Percentiles rank a stretch among this genome's conserved stretches.
phyloP scores from a whole-genome alignment of 441 rosid genomes.

The Sinapis alba region DNA sequence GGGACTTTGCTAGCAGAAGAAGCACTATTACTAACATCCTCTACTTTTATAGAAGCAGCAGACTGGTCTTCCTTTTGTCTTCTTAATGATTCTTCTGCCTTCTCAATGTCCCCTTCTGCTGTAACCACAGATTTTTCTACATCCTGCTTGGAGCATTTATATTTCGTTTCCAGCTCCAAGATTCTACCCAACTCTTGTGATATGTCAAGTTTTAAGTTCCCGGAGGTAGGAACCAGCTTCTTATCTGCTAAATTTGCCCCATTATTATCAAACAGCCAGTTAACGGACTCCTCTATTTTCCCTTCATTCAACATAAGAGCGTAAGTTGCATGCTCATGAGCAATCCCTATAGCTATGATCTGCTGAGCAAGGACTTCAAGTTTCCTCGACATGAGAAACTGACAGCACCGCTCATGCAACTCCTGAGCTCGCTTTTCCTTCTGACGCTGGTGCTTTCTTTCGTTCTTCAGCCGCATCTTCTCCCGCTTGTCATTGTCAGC shows the following conservation, averaged over 20 bases:
- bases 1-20: slow-evolving; percentile 41
- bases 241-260: slow-evolving; percentile 56
- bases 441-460: slow-evolving; percentile 89
- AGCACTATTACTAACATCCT: slow-evolving; percentile 56
- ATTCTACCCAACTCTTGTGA: slow-evolving; percentile 59
- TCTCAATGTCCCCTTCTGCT: slow-evolving; percentile 77
- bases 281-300: slow-evolving; percentile 73
- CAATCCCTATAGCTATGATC: slow-evolving; percentile 80
- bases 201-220: slow-evolving; percentile 63
- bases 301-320: slow-evolving; percentile 91
- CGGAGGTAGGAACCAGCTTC: slow-evolving; percentile 43
- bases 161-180: slow-evolving; percentile 58
- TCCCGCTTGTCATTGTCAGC: slow-evolving; percentile 78
- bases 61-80: slow-evolving; percentile 57
- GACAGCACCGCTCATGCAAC: slow-evolving; percentile 77
- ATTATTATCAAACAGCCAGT: slow-evolving; percentile 72
- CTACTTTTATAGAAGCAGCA: slow-evolving; percentile 45
- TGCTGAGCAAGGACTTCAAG: slow-evolving; percentile 75
- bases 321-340: slow-evolving; percentile 71
- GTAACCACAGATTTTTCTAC: slow-evolving; percentile 74
- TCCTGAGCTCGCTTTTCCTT: slow-evolving; percentile 89
- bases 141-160: slow-evolving; percentile 79
- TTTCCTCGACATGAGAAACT: slow-evolving; percentile 79
- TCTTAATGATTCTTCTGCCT: slow-evolving; percentile 60
- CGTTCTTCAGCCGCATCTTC: slow-evolving; percentile 83